Evolutionary conservation across 2,329 filamentous ascomycete species (phyloP), one percentile per base, ranked within the genome.

Genomic region (Scytalidium sp.): DNA sequence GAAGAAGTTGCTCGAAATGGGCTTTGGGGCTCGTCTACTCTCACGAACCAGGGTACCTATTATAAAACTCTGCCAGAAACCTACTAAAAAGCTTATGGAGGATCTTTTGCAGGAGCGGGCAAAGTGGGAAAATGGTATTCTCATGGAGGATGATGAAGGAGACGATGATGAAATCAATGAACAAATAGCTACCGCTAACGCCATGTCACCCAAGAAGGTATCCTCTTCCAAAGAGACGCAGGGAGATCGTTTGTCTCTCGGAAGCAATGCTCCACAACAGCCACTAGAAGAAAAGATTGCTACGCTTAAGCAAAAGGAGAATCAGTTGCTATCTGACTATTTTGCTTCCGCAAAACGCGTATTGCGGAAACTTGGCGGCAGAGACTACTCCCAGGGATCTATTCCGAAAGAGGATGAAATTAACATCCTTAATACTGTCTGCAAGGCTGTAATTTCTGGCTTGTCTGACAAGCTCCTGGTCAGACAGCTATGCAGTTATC

Each of bases 31-130:
- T 15, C 81, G 89, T 3, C 74, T 96, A 3, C 75, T 96, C 2
- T 88, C 87, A 2, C 81, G 84, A 47, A 94, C 90, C 1, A 79
- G 90, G 53, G 87, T 96, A 3, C 90, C 91, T 0, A 95, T 96
- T 56, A 85, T 96, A 64, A 94, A 95, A 64, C 76, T 96, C 15
- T 96, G 90, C 61, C 79, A 93, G 64, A 79, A 72, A 40, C 90
- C 90, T 2, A 76, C 80, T 0, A 67, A 76, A 2, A 73, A 78
- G 50, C 74, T 95, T 1, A 78, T 78, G 13, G 64, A 71, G 9
- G 82, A 81, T 49, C 75, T 95, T 4, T 62, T 80, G 3, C 76
- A 83, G 27, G 85, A 87, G 59, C 80, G 88, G 6, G 68, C 74
- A 41, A 89, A 84, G 60, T 93, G 88, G 87, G 88, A 93, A 55